Conservation (phyloP, 2,329 filamentous ascomycete species). For the Triangularia setosa region DNA sequence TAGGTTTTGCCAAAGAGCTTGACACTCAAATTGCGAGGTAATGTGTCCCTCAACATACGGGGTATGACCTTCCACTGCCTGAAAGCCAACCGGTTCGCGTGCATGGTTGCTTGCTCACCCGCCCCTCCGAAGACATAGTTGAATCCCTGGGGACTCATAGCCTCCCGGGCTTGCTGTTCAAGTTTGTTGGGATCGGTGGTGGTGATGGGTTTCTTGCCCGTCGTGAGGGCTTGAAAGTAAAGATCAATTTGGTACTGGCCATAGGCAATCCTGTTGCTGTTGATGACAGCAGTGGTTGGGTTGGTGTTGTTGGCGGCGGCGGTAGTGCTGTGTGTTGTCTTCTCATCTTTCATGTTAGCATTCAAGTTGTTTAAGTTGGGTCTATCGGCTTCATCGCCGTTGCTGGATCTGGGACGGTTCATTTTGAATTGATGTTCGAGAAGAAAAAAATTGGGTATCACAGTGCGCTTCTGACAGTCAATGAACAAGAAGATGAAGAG, state of each 20-base stretch:
- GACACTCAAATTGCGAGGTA: slow-evolving; percentile 45
- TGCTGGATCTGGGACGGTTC: background rate
- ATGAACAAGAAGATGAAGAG: background rate
- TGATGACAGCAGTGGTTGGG: background rate
- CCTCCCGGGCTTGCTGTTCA: slow-evolving; percentile 50
- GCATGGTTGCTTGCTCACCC: slow-evolving; percentile 57
- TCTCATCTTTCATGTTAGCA: background rate
- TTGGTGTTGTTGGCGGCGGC: background rate
- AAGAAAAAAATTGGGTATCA: background rate
- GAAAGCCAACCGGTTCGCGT: slow-evolving; percentile 56
- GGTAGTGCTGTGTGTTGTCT: background rate
- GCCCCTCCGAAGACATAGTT: slow-evolving; percentile 62
- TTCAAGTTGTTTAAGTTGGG: background rate
- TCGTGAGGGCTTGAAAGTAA: slow-evolving; percentile 49
- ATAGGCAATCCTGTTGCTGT: slow-evolving; percentile 16
- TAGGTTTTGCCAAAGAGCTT: slow-evolving; percentile 51
- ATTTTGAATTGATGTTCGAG: background rate
- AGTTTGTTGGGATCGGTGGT: slow-evolving; percentile 58
- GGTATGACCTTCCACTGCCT: slow-evolving; percentile 50
- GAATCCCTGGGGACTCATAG: slow-evolving; percentile 46
- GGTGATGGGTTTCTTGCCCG: slow-evolving; percentile 45
- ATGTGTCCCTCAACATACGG: slow-evolving; percentile 44
- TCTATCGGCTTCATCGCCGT: background rate
- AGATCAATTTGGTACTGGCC: slow-evolving; percentile 36
- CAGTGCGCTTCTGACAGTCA: background rate